Base-by-base conservation (phyloP, 129 eudicot genomes). In the Chrysanthemum seticuspe region DNA sequence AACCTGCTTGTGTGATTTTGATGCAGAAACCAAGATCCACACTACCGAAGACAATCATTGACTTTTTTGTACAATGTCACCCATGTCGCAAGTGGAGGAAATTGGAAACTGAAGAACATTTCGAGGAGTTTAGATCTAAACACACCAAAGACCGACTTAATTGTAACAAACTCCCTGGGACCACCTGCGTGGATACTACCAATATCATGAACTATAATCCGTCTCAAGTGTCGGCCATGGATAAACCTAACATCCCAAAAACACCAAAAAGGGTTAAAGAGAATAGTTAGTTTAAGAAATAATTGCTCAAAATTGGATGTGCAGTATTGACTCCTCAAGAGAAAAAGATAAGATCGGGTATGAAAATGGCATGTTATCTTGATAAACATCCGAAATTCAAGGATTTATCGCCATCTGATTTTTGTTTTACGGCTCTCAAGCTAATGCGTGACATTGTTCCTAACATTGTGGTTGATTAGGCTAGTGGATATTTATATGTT, bases 101-200 rank as follows among this genome's bases (percentile, higher is more conserved):
- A 64, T 0, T 64, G n/a, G 68, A 21, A 64, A 34, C 51, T 10
- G 68, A 64, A 64, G 68, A 64, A 40, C 68, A 64, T 12, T 64
- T 64, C 18, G 68, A 64, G 40, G 68, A 64, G 51, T 31, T 64
- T 51, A 64, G 68, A 36, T 36, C 50, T 5, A 64, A 64, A 16
- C 68, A 13, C n/a, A 36, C 68, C 7, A 23, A 2, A 8, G 51
- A 64, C 52, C 52, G 50, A 3, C 36, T 64, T n/a, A 13, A 5
- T n/a, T 64, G 68, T 36, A 36, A 36, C 68, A 64, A 64, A 64
- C 68, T 64, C 68, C 51, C 68, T 13, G 69, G 69, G 53, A 36
- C 23, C 53, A 64, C 69, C 45, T 64, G 69, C 16, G 69, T 40
- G 45, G 44, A 64, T 45, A 49, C 53, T 3, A 50, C 69, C 16